Conservation (phyloP, 345 rosid genomes). For the Bruguiera parviflora region DNA sequence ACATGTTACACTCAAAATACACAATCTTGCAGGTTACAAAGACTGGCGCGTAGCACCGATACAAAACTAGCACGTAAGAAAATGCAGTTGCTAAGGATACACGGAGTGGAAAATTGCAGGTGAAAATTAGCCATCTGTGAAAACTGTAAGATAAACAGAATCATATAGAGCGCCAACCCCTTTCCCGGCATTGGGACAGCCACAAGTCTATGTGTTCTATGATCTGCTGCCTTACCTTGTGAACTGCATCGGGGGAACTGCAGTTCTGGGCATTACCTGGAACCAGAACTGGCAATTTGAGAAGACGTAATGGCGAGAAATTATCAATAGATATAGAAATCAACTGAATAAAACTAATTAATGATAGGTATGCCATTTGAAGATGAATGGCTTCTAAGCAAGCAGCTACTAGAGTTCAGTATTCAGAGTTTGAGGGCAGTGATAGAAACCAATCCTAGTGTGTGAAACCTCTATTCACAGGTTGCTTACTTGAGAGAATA, state of each 20-base stretch:
- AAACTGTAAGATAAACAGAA: not conserved
- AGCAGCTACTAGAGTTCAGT: not conserved
- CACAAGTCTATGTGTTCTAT: slow-evolving; percentile 79
- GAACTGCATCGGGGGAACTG: slow-evolving; percentile 81
- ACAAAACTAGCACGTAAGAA: no score
- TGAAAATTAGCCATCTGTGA: not conserved
- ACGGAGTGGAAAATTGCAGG: no score
- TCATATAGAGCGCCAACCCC: slow-evolving; percentile 40
- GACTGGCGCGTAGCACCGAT: no score
- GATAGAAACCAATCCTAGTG: not conserved
- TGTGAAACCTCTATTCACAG: not conserved
- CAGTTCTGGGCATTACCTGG: slow-evolving; percentile 74
- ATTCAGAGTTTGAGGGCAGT: not conserved
- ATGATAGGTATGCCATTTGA: not conserved
- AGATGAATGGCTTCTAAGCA: slow-evolving; percentile 3
- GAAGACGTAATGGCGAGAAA: not conserved
- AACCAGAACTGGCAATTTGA: not conserved
- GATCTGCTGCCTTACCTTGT: slow-evolving; percentile 76
- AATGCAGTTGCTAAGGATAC: no score
- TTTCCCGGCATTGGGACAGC: slow-evolving; percentile 67
- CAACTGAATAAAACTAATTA: not conserved
- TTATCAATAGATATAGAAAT: not conserved
- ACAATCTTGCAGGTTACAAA: no score
- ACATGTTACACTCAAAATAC: no score
- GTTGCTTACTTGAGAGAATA: not conserved